Percentiles rank a stretch among this genome's conserved stretches.
Conservation (phyloP, 164 flowering plant genomes). For the Amborella trichopoda region DNA sequence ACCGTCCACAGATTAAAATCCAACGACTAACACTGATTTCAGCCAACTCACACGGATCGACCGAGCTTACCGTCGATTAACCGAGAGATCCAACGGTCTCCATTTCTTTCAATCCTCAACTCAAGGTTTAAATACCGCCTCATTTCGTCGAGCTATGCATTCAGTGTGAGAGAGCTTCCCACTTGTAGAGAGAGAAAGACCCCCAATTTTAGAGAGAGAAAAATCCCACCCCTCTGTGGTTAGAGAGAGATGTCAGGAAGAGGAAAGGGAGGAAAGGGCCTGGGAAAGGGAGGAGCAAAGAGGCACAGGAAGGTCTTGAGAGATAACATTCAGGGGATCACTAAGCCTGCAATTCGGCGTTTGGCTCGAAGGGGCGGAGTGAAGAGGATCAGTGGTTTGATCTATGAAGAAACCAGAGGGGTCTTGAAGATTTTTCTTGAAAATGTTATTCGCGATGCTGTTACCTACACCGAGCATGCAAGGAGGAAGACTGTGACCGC, state of each 20-base stretch:
- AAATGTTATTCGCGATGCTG: conserved; percentile 13
- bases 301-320: conserved; percentile 11
- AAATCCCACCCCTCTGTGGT: too few relatives aligned
- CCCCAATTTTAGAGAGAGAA: conserved; percentile 1
- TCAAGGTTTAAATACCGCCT: too few relatives aligned
- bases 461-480: conserved; percentile 9
- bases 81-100: too few relatives aligned
- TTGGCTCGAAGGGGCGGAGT: conserved; percentile 10
- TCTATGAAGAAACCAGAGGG: conserved; percentile 13
- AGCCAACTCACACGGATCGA: too few relatives aligned
- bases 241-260: conserved; percentile 9
- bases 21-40: too few relatives aligned
- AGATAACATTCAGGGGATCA: conserved; percentile 12
- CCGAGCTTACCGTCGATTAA: too few relatives aligned
- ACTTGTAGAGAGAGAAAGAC: too few relatives aligned
- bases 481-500: conserved; percentile 9
- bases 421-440: conserved; percentile 13
- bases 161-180: too few relatives aligned
- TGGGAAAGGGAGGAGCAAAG: conserved; percentile 13
- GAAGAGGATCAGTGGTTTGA: conserved; percentile 11
- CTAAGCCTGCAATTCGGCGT: conserved; percentile 11
- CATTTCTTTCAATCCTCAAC: too few relatives aligned
- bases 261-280: conserved; percentile 13
- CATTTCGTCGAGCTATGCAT: too few relatives aligned
- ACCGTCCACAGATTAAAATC: too few relatives aligned